Evolutionary conservation across 78 protist genomes (phyloP), one percentile per base, ranked within the genome.

Genomic region (Dictyostelium discoideum): DNA sequence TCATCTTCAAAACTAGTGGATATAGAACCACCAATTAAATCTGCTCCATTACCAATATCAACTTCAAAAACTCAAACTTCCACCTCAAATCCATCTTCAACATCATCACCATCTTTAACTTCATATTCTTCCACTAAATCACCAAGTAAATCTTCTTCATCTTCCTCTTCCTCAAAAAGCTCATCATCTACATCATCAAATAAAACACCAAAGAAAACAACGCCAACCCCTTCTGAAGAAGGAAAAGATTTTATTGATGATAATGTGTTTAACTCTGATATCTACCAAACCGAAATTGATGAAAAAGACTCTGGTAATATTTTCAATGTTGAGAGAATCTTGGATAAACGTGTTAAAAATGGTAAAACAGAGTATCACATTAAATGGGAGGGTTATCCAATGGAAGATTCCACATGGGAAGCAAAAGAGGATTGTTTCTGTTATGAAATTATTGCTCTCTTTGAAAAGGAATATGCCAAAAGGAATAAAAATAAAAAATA

Each of bases 311-410:
- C 4, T 42, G 32, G 40, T 14, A 50, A 79, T 3, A 44, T 32
- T 42, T 39, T n/a, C 5, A 79, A 79, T 44, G 95, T 90, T 2
- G 95, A 90, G 26, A 14, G 14, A 26, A 90, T 90, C n/a, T n/a
- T 82, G 6, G 22, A 24, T 5, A 82, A 82, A n/a, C 50, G 50
- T 22, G 4, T 39, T 14, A 50, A 22, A 3, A 48, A 24, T 69
- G 95, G 88, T 16, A 46, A 73, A 67, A 24, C 54, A 11, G 82
- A 90, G 74, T 90, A 83, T 73, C n/a, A 26, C 16, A 48, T 80
- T 48, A 90, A 90, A 72, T 90, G 95, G 95, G 95, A 90, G n/a
- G 95, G 95, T 7, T 90, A 82, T 3, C 4, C 18, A 37, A 8
- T 48, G 6, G 26, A 46, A 3, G 83, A 90, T 20, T 32, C 84